Percentiles rank a stretch among this genome's conserved stretches.
phyloP scores from a whole-genome alignment of 2,329 filamentous ascomycete genomes.

The Ophiostoma novo-ulmi region DNA sequence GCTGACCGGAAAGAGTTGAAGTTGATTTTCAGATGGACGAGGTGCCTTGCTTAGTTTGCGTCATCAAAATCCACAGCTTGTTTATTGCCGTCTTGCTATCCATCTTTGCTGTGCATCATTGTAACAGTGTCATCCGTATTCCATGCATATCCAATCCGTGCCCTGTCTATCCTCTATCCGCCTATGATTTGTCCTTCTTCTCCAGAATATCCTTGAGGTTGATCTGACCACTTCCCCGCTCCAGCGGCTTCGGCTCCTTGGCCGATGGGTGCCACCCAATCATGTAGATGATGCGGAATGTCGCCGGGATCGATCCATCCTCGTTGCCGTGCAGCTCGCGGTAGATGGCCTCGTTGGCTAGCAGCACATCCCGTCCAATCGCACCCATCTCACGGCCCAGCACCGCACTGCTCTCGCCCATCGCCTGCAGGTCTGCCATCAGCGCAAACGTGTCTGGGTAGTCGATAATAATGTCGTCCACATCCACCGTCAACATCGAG shows the following conservation, averaged over 20 bases:
- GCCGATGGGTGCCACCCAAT: constrained; percentile 92
- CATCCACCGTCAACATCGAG: constrained; percentile 91
- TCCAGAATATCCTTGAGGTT: constrained; percentile 78
- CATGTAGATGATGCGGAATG: constrained; percentile 95
- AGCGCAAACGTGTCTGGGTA: constrained; percentile 85
- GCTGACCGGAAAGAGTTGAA: no score
- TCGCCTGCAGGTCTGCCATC: constrained; percentile 90
- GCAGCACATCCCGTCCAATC: constrained; percentile 73
- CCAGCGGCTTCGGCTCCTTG: constrained; percentile 71
- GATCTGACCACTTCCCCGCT: constrained; percentile 77
- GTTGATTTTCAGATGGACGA: background rate
- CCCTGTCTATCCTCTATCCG: background rate
- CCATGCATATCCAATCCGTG: background rate
- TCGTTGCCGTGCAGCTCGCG: constrained; percentile 77
- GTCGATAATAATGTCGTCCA: constrained; percentile 95
- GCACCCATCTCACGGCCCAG: constrained; percentile 74
- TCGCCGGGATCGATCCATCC: constrained; percentile 74
- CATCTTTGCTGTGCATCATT: background rate
- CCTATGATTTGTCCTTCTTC: constrained; percentile 32
- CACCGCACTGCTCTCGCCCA: constrained; percentile 92
- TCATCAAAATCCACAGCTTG: constrained; percentile 3
- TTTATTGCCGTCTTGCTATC: background rate
- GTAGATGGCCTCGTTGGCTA: constrained; percentile 88
- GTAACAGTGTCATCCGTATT: background rate
- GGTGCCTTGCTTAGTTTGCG: background rate